phyloP scores from a whole-genome alignment of 352 stramenopile species.

The Phytopythium vexans region DNA sequence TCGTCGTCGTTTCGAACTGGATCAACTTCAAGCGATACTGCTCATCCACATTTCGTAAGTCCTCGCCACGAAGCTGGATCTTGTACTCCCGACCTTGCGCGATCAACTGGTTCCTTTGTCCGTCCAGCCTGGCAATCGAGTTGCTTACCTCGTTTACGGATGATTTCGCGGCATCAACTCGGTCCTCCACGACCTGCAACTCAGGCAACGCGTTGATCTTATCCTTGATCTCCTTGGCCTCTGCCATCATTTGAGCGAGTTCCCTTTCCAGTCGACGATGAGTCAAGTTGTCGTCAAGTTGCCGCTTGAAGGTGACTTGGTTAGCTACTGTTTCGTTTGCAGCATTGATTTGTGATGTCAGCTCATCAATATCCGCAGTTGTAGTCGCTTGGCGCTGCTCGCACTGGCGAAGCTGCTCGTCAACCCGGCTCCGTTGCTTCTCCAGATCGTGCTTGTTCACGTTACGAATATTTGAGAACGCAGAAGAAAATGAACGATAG shows the following conservation, averaged over 20 bases:
- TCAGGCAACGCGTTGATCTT: constrained; percentile 55
- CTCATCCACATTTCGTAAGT: constrained; percentile 94
- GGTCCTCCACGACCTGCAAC: constrained; percentile 44
- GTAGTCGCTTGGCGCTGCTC: constrained; percentile 39
- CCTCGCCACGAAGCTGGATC: constrained; percentile 40
- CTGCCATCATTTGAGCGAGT: constrained; percentile 27
- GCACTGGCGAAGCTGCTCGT: constrained; percentile 37
- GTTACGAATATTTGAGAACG: constrained; percentile 29
- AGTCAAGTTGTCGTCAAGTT: constrained; percentile 79
- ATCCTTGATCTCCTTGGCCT: constrained; percentile 30
- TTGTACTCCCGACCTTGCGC: constrained; percentile 62
- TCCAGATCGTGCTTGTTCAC: constrained; percentile 34
- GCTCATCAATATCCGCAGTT: constrained; percentile 33
- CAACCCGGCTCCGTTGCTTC: constrained; percentile 40
- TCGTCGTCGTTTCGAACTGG: constrained; percentile 93
- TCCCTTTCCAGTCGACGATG: constrained; percentile 57
- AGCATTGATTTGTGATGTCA: constrained; percentile 45
- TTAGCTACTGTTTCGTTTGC: constrained; percentile 35
- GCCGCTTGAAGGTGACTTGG: constrained; percentile 57
- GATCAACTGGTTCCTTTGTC: constrained; percentile 53
- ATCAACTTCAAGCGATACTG: constrained; percentile 94
- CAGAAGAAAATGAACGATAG: constrained; percentile 26
- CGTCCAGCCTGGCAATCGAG: constrained; percentile 31
- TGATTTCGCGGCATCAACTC: constrained; percentile 29
- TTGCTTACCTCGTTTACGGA: constrained; percentile 27